Evolutionary conservation across 1,284 basidiomycete species (phyloP).

Genomic region (Thecaphora frezii): DNA sequence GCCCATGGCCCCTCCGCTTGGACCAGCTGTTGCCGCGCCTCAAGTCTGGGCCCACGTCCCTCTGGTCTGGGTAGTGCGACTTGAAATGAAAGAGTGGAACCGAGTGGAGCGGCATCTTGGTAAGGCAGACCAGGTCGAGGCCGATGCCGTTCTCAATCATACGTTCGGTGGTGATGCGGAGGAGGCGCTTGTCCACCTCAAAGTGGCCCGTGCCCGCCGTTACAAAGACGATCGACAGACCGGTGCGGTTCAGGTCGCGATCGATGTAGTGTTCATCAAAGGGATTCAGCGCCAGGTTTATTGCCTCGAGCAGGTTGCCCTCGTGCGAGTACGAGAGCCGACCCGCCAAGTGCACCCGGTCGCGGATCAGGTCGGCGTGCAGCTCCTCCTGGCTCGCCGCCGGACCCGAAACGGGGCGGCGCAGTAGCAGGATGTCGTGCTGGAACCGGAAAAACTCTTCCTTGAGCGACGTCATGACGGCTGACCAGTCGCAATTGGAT

Average conservation of each 20-base stretch:
- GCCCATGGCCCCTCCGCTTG: conserved; percentile 16
- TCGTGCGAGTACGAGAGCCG: conserved; percentile 84
- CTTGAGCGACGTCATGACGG: conserved; percentile 82
- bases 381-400: conserved; percentile 41
- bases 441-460: conserved; percentile 63
- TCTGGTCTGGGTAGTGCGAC: conserved; percentile 32
- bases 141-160: conserved; percentile 92
- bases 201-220: conserved; percentile 95
- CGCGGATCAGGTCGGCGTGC: conserved; percentile 42
- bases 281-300: conserved; percentile 89
- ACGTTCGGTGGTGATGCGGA: conserved; percentile 90
- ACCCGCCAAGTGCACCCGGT: conserved; percentile 62
- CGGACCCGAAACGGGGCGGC: conserved; percentile 40
- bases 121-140: conserved; percentile 83
- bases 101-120: conserved; percentile 88
- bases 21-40: conserved; percentile 11
- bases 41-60: conserved; percentile 9
- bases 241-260: conserved; percentile 89
- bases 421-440: conserved; percentile 54
- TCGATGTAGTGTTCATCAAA: conserved; percentile 95
- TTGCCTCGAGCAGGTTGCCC: conserved; percentile 88
- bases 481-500: conserved; percentile 80
- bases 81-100: conserved; percentile 62
- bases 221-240: conserved; percentile 78
- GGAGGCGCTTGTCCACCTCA: conserved; percentile 82